Evolutionary conservation across 805 yeast species (phyloP).

Genomic region (Priceomyces fermenticarens): DNA sequence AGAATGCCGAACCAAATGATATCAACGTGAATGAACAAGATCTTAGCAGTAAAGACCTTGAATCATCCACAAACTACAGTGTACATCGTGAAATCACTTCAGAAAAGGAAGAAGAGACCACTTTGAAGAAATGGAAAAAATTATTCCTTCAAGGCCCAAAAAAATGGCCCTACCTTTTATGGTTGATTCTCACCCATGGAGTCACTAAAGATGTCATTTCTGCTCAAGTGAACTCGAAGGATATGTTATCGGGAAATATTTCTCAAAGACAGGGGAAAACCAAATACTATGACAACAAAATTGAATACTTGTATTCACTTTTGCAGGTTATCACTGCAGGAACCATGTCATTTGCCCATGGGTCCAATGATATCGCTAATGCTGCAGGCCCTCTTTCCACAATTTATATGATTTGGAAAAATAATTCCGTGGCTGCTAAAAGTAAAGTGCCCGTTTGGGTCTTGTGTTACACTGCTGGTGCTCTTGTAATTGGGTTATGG

Average conservation of each 20-base stretch:
- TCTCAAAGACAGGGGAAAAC: conserved; percentile 53
- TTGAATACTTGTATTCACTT: conserved; percentile 65
- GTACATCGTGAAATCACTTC: conserved; percentile 4
- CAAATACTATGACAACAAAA: conserved; percentile 65
- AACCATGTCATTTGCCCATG: conserved; percentile 81
- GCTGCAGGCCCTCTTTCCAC: conserved; percentile 76
- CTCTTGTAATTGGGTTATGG: conserved; percentile 68
- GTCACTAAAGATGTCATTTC: conserved; percentile 61
- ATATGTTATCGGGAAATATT: conserved; percentile 45
- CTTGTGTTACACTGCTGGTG: conserved; percentile 62
- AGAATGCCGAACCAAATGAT: conserved; percentile 2
- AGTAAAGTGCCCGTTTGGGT: conserved; percentile 71
- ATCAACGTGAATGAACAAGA: too few species aligned
- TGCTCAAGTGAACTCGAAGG: conserved; percentile 39
- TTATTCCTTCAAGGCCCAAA: conserved; percentile 45
- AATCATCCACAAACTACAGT: conserved; percentile 5
- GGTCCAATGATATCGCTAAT: conserved; percentile 76
- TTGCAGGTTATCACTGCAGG: conserved; percentile 72
- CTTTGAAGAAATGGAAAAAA: conserved; percentile 39
- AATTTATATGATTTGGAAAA: conserved; percentile 58
- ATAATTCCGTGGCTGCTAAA: conserved; percentile 44
- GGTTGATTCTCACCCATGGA: conserved; percentile 56
- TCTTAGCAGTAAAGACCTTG: conserved; percentile 1
- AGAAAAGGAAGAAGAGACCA: conserved; percentile 22
- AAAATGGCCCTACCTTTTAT: conserved; percentile 52